These are phyloP conservation scores for Colletotrichum sidae DNA, from an alignment of 2,329 filamentous ascomycete species.

Conservation along the genomic window DNA sequence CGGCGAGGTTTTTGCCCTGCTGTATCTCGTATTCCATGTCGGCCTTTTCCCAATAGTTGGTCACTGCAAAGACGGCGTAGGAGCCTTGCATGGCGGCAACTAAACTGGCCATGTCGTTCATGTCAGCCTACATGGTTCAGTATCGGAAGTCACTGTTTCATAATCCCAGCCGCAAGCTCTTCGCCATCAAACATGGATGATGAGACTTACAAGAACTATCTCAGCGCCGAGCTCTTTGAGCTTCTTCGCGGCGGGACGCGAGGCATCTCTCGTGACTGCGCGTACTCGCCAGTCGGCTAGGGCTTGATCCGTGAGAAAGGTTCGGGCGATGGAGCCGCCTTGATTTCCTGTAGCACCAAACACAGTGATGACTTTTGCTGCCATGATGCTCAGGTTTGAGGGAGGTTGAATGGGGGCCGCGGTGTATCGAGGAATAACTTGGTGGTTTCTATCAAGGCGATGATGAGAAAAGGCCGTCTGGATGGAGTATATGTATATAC, in stretches of 20 bases:
- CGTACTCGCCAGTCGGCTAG: not conserved
- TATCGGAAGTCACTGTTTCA: not conserved
- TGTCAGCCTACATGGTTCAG: not conserved
- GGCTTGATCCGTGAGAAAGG: not conserved
- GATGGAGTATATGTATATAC: no score
- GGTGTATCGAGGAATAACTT: no score
- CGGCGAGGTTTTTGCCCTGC: slow-evolving; percentile 46
- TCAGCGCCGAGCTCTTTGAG: not conserved
- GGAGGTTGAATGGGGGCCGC: no score
- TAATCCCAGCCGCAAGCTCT: not conserved
- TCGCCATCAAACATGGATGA: not conserved
- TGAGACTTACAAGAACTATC: no score
- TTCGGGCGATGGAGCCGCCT: not conserved
- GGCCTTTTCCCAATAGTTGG: slow-evolving; percentile 52
- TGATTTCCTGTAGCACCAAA: not conserved
- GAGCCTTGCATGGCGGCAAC: slow-evolving; percentile 50
- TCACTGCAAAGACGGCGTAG: slow-evolving; percentile 56
- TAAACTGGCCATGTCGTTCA: not conserved
- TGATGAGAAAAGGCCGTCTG: no score
- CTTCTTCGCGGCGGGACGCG: not conserved
- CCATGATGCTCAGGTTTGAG: no score
- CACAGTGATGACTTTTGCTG: not conserved
- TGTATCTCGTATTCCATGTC: slow-evolving; percentile 50
- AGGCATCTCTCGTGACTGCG: not conserved
- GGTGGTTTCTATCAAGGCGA: no score